Conservation (phyloP, 2,329 filamentous ascomycete species). For the Myotisia sp. region DNA sequence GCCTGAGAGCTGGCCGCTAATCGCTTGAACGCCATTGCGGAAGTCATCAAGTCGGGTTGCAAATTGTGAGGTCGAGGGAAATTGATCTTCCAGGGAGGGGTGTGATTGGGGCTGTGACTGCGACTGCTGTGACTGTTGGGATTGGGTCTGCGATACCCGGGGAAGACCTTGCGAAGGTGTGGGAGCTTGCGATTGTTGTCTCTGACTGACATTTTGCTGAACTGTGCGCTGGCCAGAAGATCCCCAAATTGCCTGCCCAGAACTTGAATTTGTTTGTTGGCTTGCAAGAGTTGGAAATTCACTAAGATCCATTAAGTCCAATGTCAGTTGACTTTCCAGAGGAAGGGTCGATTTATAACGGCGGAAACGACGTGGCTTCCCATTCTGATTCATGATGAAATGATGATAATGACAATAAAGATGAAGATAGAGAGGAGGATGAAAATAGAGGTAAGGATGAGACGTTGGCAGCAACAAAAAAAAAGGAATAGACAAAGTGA, state of each 20-base stretch:
- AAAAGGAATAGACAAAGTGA: not conserved
- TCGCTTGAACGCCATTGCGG: conserved; percentile 42
- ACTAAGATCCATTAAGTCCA: conserved; percentile 25
- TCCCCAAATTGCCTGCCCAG: conserved; percentile 42
- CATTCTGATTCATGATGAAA: no score
- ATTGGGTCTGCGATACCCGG: conserved; percentile 26
- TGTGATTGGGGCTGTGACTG: conserved; percentile 32
- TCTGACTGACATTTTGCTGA: conserved; percentile 40
- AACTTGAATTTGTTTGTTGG: conserved; percentile 38
- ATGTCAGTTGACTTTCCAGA: conserved; percentile 7
- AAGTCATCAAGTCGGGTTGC: conserved; percentile 41
- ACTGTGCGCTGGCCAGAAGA: conserved; percentile 41
- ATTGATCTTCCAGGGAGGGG: conserved; percentile 34
- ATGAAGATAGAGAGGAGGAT: not conserved
- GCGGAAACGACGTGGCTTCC: no score
- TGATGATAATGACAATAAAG: no score
- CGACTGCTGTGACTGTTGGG: conserved; percentile 28
- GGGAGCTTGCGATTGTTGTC: conserved; percentile 33
- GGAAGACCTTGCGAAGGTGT: conserved; percentile 28
- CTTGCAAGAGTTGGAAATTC: conserved; percentile 50
- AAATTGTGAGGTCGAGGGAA: conserved; percentile 37
- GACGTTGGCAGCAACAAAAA: not conserved
- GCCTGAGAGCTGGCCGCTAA: conserved; percentile 38
- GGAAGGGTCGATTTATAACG: not conserved
- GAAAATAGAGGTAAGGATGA: not conserved